Evolutionary conservation across 208 protist species (phyloP).

Genomic region (Trypanosoma vivax): DNA sequence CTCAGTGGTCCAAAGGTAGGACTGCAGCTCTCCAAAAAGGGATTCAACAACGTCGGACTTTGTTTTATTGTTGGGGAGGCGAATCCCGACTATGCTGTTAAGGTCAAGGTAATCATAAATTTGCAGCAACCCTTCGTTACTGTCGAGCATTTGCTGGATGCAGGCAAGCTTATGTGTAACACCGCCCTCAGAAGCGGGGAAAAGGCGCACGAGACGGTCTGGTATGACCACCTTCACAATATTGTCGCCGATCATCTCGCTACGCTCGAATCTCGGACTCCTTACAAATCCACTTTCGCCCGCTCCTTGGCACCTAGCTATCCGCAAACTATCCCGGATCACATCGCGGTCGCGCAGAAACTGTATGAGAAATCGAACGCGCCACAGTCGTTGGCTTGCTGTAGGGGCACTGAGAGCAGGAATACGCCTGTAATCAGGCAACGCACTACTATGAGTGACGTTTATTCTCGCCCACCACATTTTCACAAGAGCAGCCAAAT

Average conservation of each 20-base stretch:
- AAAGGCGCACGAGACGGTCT: slow-evolving; percentile 54
- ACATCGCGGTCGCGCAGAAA: slow-evolving; percentile 31
- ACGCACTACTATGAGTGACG: neutral
- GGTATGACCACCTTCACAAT: slow-evolving; percentile 56
- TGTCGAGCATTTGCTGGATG: slow-evolving; percentile 66
- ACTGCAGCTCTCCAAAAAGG: slow-evolving; percentile 77
- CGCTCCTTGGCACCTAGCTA: neutral
- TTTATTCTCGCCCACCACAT: slow-evolving; percentile 49
- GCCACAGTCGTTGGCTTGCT: slow-evolving; percentile 17
- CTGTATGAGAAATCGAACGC: slow-evolving; percentile 30
- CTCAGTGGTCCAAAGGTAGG: slow-evolving; percentile 62
- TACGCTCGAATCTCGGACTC: slow-evolving; percentile 52
- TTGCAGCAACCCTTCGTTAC: slow-evolving; percentile 63
- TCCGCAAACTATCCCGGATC: slow-evolving; percentile 24
- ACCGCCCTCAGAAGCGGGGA: slow-evolving; percentile 50
- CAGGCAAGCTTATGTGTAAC: slow-evolving; percentile 18
- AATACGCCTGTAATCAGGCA: slow-evolving; percentile 22
- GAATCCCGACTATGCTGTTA: slow-evolving; percentile 39
- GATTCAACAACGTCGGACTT: slow-evolving; percentile 83
- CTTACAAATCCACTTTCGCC: slow-evolving; percentile 25
- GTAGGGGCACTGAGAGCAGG: slow-evolving; percentile 20
- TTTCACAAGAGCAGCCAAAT: slow-evolving; percentile 15
- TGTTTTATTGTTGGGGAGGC: slow-evolving; percentile 64
- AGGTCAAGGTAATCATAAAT: slow-evolving; percentile 79
- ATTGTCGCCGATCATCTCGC: slow-evolving; percentile 80